Conservation (phyloP, 257 asterid genomes). For the Solanum pennellii region DNA sequence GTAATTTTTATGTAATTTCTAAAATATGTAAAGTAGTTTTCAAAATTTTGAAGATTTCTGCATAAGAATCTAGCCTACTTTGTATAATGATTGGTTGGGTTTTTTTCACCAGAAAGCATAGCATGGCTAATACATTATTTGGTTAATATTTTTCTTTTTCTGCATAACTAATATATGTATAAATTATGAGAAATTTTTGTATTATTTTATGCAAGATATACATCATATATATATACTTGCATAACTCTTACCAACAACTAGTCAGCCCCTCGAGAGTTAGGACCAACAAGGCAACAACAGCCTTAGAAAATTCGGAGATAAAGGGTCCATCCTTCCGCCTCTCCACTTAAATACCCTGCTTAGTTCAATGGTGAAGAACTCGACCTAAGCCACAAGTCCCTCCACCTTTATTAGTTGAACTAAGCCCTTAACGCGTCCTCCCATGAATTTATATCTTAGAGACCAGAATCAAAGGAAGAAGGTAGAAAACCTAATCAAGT, state of each 20-base stretch:
- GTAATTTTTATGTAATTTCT: no score
- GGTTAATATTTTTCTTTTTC: not conserved
- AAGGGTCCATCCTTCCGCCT: not conserved
- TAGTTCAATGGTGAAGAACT: not conserved
- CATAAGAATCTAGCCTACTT: not conserved
- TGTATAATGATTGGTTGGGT: not conserved
- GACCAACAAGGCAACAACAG: not conserved
- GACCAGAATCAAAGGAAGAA: not conserved
- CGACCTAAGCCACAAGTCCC: not conserved
- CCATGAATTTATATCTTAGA: not conserved
- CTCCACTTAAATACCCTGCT: not conserved
- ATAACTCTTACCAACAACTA: not conserved
- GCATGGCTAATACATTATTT: not conserved
- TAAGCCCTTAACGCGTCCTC: not conserved
- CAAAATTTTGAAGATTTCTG: not conserved
- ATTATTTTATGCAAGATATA: not conserved
- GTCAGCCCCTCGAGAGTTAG: not conserved
- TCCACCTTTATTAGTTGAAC: not conserved
- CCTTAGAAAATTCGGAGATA: not conserved
- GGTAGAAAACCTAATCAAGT: not conserved
- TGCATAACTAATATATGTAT: not conserved
- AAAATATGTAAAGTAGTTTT: no score
- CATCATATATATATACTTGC: not conserved
- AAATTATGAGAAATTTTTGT: not conserved
- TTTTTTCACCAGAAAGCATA: not conserved